A percentile compares a stretch with the other conserved stretches of the same genome.
phyloP scores from a whole-genome alignment of 306 rosid species.

The Vigna nakashimae region DNA sequence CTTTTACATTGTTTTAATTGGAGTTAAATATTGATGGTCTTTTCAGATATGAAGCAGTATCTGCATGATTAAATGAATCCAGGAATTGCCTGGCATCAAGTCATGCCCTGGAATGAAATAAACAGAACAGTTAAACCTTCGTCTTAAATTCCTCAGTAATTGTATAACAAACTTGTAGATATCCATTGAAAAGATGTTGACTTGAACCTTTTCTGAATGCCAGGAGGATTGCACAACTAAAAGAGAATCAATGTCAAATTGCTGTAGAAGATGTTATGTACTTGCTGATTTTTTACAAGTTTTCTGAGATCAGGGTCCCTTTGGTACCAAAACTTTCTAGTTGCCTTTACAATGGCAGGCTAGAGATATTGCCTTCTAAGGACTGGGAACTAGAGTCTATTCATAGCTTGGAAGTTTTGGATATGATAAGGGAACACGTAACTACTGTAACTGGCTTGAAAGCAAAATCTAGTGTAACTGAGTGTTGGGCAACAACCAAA shows the following conservation, averaged over 20 bases:
- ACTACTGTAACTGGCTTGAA: conserved; percentile 76
- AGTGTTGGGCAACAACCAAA: conserved; percentile 84
- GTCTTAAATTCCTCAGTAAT: conserved; percentile 28
- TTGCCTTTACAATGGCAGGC: conserved; percentile 84
- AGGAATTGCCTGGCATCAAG: conserved; percentile 43
- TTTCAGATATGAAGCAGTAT: conserved; percentile 38
- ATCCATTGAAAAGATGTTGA: conserved; percentile 38
- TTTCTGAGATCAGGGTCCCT: conserved; percentile 87
- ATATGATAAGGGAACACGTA: conserved; percentile 85
- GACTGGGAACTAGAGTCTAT: conserved; percentile 96
- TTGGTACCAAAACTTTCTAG: conserved; percentile 86
- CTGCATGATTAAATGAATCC: conserved; percentile 39
- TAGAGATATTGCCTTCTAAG: conserved; percentile 90
- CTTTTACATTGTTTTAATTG: conserved; percentile 24
- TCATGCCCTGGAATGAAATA: conserved; percentile 45
- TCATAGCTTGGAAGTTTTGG: conserved; percentile 72
- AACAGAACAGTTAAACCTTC: conserved; percentile 11
- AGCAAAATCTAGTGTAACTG: conserved; percentile 82
- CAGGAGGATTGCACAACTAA: conserved; percentile 93
- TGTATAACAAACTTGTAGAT: conserved; percentile 22
- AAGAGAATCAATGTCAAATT: conserved; percentile 81
- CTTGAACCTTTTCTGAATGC: conserved; percentile 50
- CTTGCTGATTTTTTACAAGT: conserved; percentile 72
- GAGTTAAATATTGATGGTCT: conserved; percentile 5
- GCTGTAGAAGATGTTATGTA: conserved; percentile 92